Percentiles rank a stretch among this genome's conserved stretches.
Evolutionary conservation across 1,139 yeast species (phyloP).

Genomic region (Kluyveromyces sp.): DNA sequence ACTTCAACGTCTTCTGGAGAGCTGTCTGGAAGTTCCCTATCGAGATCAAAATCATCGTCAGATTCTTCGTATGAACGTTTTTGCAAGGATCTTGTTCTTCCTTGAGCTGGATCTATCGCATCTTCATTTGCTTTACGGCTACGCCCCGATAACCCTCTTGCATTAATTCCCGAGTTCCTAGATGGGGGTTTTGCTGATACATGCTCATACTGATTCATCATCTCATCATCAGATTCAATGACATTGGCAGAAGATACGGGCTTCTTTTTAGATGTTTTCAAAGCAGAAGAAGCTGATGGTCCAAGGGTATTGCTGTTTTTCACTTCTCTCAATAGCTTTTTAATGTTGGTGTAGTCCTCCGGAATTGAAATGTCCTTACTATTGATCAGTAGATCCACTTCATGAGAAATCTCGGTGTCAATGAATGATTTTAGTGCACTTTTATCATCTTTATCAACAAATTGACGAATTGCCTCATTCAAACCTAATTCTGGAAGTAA

Average conservation of each 20-base stretch:
- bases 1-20: neutral
- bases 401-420: slow-evolving; percentile 56
- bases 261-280: slow-evolving; percentile 4
- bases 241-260: neutral
- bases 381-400: slow-evolving; percentile 49
- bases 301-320: slow-evolving; percentile 18
- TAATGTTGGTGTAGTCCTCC: slow-evolving; percentile 31
- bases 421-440: slow-evolving; percentile 62
- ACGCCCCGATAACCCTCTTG: neutral
- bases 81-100: neutral
- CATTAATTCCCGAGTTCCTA: neutral
- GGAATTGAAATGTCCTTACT: slow-evolving; percentile 34
- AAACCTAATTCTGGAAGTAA: slow-evolving; percentile 74
- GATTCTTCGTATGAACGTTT: neutral
- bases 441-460: slow-evolving; percentile 79
- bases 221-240: neutral
- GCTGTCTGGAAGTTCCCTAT: neutral
- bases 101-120: neutral
- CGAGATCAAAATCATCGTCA: neutral
- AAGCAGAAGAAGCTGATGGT: too few species aligned
- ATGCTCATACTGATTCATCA: neutral
- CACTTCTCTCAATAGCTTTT: slow-evolving; percentile 26
- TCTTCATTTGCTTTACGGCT: neutral
- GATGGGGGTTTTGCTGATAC: neutral
- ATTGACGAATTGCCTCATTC: slow-evolving; percentile 62